Conservation (phyloP, 495 filamentous ascomycete species). For the Aspergillus ostianus region DNA sequence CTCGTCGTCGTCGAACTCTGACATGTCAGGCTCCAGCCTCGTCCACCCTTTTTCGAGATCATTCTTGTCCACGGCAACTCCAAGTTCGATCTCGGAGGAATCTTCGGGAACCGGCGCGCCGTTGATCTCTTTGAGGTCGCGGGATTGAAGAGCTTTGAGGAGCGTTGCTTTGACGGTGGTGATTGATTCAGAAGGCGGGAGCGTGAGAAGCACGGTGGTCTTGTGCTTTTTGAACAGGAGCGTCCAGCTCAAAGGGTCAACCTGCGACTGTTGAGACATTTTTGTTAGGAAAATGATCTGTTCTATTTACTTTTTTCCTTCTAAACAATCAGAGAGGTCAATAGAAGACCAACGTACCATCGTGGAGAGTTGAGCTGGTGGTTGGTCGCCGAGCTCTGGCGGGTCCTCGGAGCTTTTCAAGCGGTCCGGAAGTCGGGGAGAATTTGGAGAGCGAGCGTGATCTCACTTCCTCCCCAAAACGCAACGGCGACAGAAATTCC, state of each 20-base stretch:
- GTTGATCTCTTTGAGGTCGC: constrained; percentile 43
- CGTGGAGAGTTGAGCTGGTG: constrained; percentile 8
- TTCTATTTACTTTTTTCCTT: background rate
- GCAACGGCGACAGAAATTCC: background rate
- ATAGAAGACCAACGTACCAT: constrained; percentile 18
- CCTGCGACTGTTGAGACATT: constrained; percentile 21
- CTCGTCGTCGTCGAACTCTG: constrained; percentile 40
- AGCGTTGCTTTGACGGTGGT: constrained; percentile 60
- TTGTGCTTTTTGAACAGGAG: constrained; percentile 77
- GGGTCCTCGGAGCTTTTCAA: constrained; percentile 16
- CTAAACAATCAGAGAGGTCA: background rate
- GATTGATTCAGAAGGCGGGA: constrained; percentile 60
- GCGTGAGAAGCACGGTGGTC: constrained; percentile 72
- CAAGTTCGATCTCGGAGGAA: constrained; percentile 52
- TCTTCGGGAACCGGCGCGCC: constrained; percentile 46
- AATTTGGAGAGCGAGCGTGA: background rate
- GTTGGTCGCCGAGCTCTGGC: constrained; percentile 18
- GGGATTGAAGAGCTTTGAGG: constrained; percentile 49
- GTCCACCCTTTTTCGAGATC: constrained; percentile 60
- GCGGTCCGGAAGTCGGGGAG: constrained; percentile 13
- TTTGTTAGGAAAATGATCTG: constrained; percentile 4
- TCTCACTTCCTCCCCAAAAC: background rate
- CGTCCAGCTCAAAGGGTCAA: constrained; percentile 52
- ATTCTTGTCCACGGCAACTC: constrained; percentile 51
- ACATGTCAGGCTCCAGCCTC: constrained; percentile 37